A percentile compares a stretch with the other conserved stretches of the same genome.
Evolutionary conservation across 23 red algal species (phyloP).

Genomic region (Gracilaria gracilis): DNA sequence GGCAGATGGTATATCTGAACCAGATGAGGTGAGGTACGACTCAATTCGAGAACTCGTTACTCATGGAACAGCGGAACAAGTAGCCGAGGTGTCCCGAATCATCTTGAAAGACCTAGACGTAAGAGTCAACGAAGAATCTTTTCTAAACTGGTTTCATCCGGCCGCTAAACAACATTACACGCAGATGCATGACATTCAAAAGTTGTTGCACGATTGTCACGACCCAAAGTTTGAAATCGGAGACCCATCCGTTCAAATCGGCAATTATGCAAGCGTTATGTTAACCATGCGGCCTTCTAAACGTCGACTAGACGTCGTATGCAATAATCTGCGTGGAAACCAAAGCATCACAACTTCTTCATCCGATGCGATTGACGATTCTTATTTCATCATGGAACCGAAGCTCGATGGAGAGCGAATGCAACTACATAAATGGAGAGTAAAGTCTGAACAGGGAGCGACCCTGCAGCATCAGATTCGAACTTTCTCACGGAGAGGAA

Average conservation of each 20-base stretch:
- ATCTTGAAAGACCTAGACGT: constrained; percentile 75
- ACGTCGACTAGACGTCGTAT: constrained; percentile 42
- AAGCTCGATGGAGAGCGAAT: constrained; percentile 91
- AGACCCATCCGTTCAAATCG: constrained; percentile 47
- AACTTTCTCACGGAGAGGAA: constrained; percentile 56
- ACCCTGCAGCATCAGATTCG: constrained; percentile 16
- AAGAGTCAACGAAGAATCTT: constrained; percentile 35
- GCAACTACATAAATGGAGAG: constrained; percentile 81
- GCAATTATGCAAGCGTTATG: constrained; percentile 68
- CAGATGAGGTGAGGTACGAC: constrained; percentile 20
- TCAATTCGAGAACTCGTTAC: constrained; percentile 27
- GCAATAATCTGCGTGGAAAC: constrained; percentile 61
- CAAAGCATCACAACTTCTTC: not conserved
- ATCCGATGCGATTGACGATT: not conserved
- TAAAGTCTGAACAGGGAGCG: not conserved
- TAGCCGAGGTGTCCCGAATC: constrained; percentile 63
- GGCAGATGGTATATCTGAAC: constrained; percentile 2
- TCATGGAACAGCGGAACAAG: constrained; percentile 41
- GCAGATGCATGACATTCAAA: constrained; percentile 68
- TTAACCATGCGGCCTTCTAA: constrained; percentile 65
- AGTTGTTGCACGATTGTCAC: constrained; percentile 54
- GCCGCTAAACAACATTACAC: constrained; percentile 72
- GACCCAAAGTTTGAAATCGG: constrained; percentile 75
- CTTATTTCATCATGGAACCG: constrained; percentile 84
- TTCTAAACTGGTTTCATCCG: constrained; percentile 73